These are phyloP conservation scores for Syzygium syzygioides DNA, from an alignment of 441 rosid genomes.

Conservation along the genomic window DNA sequence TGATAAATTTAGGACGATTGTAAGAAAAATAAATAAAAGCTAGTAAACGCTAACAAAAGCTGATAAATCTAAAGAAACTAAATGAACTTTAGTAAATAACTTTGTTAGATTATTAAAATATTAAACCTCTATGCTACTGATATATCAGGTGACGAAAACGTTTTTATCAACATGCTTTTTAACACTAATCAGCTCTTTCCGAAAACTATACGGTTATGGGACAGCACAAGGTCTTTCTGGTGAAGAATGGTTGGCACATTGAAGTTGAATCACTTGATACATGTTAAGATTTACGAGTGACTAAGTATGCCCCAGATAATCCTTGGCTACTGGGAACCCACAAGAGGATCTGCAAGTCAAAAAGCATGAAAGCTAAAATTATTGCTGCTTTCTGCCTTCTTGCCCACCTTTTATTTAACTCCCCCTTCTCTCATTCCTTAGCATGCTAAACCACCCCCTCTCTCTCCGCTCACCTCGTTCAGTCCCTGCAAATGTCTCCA, in stretches of 20 bases:
- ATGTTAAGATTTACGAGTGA: neutral
- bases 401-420: slow-evolving; percentile 10
- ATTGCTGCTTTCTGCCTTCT: slow-evolving; percentile 19
- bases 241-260: neutral
- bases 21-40: too few relatives aligned
- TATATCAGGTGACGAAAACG: neutral
- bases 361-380: slow-evolving; percentile 15
- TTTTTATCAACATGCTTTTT: too few relatives aligned
- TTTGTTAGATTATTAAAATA: too few relatives aligned
- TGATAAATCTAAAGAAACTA: neutral
- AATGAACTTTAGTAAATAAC: too few relatives aligned
- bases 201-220: neutral
- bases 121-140: neutral
- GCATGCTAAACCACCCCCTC: slow-evolving; percentile 9
- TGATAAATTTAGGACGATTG: neutral
- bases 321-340: neutral
- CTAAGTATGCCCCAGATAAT: neutral
- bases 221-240: neutral
- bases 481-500: slow-evolving; percentile 50
- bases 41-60: neutral
- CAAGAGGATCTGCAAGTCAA: slow-evolving; percentile 18
- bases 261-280: neutral
- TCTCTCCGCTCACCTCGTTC: neutral
- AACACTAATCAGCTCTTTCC: neutral
- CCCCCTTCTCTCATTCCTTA: slow-evolving; percentile 9